Evolutionary conservation across 2,329 filamentous ascomycete genomes (phyloP).

Genomic region (Rutstroemia sp.): DNA sequence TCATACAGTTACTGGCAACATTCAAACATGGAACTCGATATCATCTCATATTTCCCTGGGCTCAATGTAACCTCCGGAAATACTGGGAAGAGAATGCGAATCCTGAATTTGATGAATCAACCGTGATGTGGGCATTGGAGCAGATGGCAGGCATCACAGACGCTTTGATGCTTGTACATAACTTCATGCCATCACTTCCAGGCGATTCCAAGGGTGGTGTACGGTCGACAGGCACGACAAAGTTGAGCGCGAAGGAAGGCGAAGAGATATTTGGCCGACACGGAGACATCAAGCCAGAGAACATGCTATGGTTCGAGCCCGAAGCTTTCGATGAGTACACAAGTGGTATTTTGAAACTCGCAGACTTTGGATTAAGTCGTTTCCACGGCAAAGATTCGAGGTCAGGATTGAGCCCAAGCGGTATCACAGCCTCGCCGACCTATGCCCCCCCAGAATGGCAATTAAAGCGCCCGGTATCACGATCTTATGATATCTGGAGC

Average conservation of each 20-base stretch:
- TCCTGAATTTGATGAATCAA: slow-evolving; percentile 13
- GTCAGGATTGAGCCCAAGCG: slow-evolving; percentile 21
- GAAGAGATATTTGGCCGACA: slow-evolving; percentile 25
- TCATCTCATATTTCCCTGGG: slow-evolving; percentile 28
- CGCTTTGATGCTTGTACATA: slow-evolving; percentile 23
- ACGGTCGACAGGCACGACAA: not conserved
- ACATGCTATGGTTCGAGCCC: slow-evolving; percentile 16
- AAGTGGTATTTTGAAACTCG: slow-evolving; percentile 15
- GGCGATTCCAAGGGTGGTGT: not conserved
- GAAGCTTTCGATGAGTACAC: slow-evolving; percentile 25
- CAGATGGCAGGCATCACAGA: slow-evolving; percentile 27
- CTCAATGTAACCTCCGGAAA: slow-evolving; percentile 20
- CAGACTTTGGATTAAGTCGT: slow-evolving; percentile 20
- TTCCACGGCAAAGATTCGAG: slow-evolving; percentile 30
- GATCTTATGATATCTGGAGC: slow-evolving; percentile 32
- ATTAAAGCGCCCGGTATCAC: slow-evolving; percentile 25
- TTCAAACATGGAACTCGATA: slow-evolving; percentile 18
- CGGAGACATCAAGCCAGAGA: slow-evolving; percentile 22
- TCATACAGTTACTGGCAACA: slow-evolving; percentile 27
- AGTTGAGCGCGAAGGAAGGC: slow-evolving; percentile 9
- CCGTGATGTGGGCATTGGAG: slow-evolving; percentile 23
- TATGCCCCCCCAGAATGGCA: slow-evolving; percentile 36
- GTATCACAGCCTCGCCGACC: slow-evolving; percentile 20
- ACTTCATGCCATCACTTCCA: slow-evolving; percentile 14
- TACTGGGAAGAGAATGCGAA: slow-evolving; percentile 21